A percentile compares a stretch with the other conserved stretches of the same genome.
These are phyloP conservation scores for Crataegus laevigata DNA, from an alignment of 306 rosid species.

Conservation along the genomic window DNA sequence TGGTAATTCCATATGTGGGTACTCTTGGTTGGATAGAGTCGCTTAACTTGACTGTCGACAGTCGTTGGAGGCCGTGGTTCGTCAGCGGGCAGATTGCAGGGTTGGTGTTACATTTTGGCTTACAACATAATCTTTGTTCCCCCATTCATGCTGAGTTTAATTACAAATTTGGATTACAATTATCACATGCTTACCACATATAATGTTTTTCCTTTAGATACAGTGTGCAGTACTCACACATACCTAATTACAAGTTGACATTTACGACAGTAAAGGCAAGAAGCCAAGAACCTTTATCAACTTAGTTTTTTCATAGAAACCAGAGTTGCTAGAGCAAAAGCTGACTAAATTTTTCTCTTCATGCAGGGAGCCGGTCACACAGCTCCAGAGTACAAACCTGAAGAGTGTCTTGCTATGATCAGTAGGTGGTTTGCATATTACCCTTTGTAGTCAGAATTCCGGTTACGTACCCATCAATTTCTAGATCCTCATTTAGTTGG, in stretches of 20 bases:
- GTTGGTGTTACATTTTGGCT: neutral
- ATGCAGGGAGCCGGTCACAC: conserved; percentile 6
- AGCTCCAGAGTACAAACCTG: conserved; percentile 1
- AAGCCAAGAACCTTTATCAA: neutral
- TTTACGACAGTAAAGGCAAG: conserved; percentile 8
- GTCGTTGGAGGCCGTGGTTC: conserved; percentile 49
- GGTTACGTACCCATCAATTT: too few relatives aligned
- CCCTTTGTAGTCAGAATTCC: neutral
- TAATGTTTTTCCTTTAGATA: neutral
- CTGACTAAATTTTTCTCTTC: neutral
- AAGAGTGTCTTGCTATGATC: conserved; percentile 4
- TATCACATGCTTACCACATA: neutral
- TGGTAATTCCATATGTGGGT: conserved; percentile 15
- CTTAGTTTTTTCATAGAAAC: neutral
- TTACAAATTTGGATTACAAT: neutral
- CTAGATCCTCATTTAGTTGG: too few relatives aligned
- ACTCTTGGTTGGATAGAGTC: conserved; percentile 43
- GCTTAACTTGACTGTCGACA: conserved; percentile 26
- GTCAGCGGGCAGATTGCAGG: conserved; percentile 53
- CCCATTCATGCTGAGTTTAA: neutral
- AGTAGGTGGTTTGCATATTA: conserved; percentile 4
- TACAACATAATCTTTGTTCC: neutral
- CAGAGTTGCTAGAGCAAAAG: neutral
- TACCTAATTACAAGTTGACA: neutral
- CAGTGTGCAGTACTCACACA: neutral